Evolutionary conservation across 78 protist species (phyloP).

Genomic region (Trichosphaerium sp.): DNA sequence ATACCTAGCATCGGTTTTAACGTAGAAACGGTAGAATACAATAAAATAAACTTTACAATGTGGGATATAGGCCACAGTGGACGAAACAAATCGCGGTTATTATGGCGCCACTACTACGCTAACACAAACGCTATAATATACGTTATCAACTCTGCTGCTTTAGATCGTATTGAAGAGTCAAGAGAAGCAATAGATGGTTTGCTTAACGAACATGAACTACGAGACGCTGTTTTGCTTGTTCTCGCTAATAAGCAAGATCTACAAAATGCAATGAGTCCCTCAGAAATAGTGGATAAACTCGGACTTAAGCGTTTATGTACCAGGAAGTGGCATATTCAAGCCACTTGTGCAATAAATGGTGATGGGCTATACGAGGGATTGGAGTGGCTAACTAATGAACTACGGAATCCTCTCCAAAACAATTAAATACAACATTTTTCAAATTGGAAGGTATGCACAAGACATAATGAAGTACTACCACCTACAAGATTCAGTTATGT

Average conservation of each 20-base stretch:
- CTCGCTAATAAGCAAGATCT: constrained; percentile 90
- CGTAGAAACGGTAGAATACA: constrained; percentile 86
- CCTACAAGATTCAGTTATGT: too few relatives aligned
- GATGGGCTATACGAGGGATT: constrained; percentile 81
- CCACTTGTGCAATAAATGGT: constrained; percentile 74
- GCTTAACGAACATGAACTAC: constrained; percentile 72
- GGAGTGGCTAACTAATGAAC: too few relatives aligned
- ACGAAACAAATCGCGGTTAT: too few relatives aligned
- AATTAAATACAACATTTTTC: too few relatives aligned
- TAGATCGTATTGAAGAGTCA: constrained; percentile 70
- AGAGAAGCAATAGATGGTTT: constrained; percentile 69
- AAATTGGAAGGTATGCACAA: too few relatives aligned
- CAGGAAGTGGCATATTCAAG: constrained; percentile 72
- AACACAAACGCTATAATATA: constrained; percentile 91
- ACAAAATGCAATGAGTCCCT: constrained; percentile 51
- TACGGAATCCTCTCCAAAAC: too few relatives aligned
- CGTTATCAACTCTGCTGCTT: constrained; percentile 81
- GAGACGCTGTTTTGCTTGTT: constrained; percentile 71
- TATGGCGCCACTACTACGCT: constrained; percentile 95
- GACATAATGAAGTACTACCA: too few relatives aligned
- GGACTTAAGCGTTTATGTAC: too few relatives aligned
- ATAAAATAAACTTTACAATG: constrained; percentile 69
- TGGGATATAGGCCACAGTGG: constrained; percentile 85
- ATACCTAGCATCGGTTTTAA: constrained; percentile 91
- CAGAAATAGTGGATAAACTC: too few relatives aligned